A percentile compares a stretch with the other conserved stretches of the same genome.
These are phyloP conservation scores for Sclerotinia minor DNA, from an alignment of 2,329 filamentous ascomycete genomes.

Conservation along the genomic window DNA sequence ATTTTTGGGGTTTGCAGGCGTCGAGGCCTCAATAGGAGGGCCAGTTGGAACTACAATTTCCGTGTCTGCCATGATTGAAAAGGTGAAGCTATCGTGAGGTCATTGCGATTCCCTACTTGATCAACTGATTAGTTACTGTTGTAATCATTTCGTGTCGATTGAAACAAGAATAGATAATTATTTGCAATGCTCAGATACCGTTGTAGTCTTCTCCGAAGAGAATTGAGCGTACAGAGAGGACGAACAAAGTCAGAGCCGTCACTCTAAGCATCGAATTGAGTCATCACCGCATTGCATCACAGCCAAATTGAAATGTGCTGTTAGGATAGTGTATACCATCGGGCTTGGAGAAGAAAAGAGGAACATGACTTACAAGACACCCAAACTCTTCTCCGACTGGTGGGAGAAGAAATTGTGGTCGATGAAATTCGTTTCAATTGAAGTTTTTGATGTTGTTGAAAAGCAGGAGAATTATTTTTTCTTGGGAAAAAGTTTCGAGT, in stretches of 20 bases:
- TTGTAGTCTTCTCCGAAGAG: conserved; percentile 77
- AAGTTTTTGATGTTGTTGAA: neutral
- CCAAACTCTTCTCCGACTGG: conserved; percentile 15
- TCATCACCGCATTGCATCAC: conserved; percentile 57
- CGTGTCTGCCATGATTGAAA: conserved; percentile 35
- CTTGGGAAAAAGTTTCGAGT: neutral
- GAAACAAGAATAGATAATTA: conserved; percentile 25
- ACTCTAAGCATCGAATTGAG: conserved; percentile 58
- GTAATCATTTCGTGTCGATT: neutral
- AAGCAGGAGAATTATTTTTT: neutral
- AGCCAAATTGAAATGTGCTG: conserved; percentile 5
- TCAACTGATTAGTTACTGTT: conserved; percentile 27
- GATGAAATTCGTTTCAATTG: neutral
- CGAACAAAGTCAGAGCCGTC: conserved; percentile 49
- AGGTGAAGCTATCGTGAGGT: conserved; percentile 31
- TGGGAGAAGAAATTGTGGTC: conserved; percentile 26
- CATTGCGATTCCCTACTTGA: conserved; percentile 33
- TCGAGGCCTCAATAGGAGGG: conserved; percentile 17
- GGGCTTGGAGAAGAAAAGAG: neutral
- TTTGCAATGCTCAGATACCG: conserved; percentile 80
- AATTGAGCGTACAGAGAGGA: conserved; percentile 64
- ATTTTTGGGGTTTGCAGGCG: conserved; percentile 24
- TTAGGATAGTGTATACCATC: neutral
- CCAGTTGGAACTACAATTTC: conserved; percentile 23
- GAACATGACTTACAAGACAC: conserved; percentile 29